A percentile compares a stretch with the other conserved stretches of the same genome.
phyloP scores from a whole-genome alignment of 2,329 filamentous ascomycete species.

The Calonectria honghensis region DNA sequence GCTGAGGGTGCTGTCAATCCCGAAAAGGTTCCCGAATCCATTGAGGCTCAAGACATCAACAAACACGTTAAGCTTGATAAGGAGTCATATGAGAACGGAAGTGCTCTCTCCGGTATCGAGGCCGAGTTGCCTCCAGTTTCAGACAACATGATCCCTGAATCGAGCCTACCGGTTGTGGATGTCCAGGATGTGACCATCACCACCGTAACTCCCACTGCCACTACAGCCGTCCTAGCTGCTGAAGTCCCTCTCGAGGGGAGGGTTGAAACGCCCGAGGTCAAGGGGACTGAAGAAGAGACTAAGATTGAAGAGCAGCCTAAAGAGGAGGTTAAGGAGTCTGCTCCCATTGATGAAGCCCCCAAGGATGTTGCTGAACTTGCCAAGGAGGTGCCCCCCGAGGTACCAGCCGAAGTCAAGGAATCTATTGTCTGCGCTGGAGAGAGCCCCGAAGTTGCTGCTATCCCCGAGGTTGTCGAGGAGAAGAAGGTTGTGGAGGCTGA shows the following conservation, averaged over 20 bases:
- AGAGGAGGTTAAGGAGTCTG: constrained; percentile 68
- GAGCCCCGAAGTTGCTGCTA: constrained; percentile 82
- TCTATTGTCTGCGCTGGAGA: constrained; percentile 75
- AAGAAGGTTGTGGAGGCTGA: constrained; percentile 86
- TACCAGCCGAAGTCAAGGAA: constrained; percentile 74
- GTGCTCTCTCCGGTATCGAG: constrained; percentile 74
- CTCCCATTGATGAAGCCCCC: constrained; percentile 62
- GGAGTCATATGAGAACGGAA: constrained; percentile 89
- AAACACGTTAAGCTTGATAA: constrained; percentile 85
- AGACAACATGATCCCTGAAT: constrained; percentile 85
- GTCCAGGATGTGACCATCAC: constrained; percentile 68
- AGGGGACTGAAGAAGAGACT: constrained; percentile 82
- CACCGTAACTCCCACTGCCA: constrained; percentile 73
- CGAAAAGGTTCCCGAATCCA: constrained; percentile 84
- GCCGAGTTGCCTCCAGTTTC: constrained; percentile 73
- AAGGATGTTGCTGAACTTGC: constrained; percentile 72
- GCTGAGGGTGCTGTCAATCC: constrained; percentile 83
- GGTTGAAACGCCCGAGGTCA: constrained; percentile 66
- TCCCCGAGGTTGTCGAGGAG: constrained; percentile 80
- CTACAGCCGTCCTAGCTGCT: constrained; percentile 81
- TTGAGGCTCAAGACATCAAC: constrained; percentile 81
- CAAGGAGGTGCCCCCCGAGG: constrained; percentile 70
- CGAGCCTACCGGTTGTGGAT: constrained; percentile 80
- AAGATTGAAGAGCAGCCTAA: constrained; percentile 73
- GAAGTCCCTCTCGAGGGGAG: constrained; percentile 78